phyloP scores from a whole-genome alignment of 768 basidiomycete genomes.

The Lactarius hengduanensis region DNA sequence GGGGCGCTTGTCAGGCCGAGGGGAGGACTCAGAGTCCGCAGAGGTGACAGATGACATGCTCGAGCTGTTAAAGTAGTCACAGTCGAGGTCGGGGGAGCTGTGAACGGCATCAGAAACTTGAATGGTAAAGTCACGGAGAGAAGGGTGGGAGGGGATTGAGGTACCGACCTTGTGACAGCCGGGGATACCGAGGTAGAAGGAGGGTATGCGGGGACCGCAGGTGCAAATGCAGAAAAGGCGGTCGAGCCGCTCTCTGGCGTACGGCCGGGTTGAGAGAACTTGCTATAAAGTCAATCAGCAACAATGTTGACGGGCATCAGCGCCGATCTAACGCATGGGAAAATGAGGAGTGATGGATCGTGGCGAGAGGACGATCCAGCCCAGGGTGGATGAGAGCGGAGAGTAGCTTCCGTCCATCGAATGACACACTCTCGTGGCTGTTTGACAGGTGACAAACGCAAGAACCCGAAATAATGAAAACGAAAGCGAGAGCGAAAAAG shows the following conservation, averaged over 20 bases:
- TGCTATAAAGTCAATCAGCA: slow-evolving; percentile 31
- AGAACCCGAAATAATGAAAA: slow-evolving; percentile 1
- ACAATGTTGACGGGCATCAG: slow-evolving; percentile 23
- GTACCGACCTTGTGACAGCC: slow-evolving; percentile 28
- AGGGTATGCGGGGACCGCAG: slow-evolving; percentile 20
- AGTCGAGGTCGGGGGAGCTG: slow-evolving; percentile 48
- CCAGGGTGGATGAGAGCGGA: slow-evolving; percentile 2
- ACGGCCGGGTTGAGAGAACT: slow-evolving; percentile 23
- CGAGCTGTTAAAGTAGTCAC: slow-evolving; percentile 46
- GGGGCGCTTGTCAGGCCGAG: slow-evolving; percentile 59
- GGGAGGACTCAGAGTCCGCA: slow-evolving; percentile 61
- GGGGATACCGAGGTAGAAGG: slow-evolving; percentile 28
- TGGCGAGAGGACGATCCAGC: slow-evolving; percentile 24
- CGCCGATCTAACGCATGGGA: slow-evolving; percentile 25
- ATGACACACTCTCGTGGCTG: slow-evolving; percentile 25
- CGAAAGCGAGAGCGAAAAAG: background rate
- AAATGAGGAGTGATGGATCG: slow-evolving; percentile 22
- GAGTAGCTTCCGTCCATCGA: slow-evolving; percentile 15
- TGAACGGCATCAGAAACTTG: slow-evolving; percentile 15
- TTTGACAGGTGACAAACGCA: slow-evolving; percentile 27
- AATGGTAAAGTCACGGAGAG: slow-evolving; percentile 6
- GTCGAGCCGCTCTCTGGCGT: slow-evolving; percentile 17
- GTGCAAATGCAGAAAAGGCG: slow-evolving; percentile 20
- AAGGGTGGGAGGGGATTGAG: slow-evolving; percentile 7
- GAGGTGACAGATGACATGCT: slow-evolving; percentile 82